Evolutionary conservation across 176 grass and related monocot species (phyloP).

Genomic region (Paspalum vaginatum): DNA sequence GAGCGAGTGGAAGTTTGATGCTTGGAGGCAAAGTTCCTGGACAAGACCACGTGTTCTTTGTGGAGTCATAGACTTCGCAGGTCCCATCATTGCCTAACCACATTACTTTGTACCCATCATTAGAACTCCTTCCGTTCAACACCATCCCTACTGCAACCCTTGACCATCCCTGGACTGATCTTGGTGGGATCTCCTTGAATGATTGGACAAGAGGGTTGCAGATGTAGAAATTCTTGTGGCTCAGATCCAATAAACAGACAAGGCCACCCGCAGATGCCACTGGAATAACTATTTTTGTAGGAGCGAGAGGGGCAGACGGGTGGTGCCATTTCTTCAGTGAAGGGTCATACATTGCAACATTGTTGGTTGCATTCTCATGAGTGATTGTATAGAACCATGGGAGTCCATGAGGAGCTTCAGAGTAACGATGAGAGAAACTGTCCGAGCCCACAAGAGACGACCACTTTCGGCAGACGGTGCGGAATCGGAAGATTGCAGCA

Average conservation of each 20-base stretch:
- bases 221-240: slow-evolving; percentile 78
- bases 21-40: slow-evolving; percentile 62
- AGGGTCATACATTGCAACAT: slow-evolving; percentile 82
- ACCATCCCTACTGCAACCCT: slow-evolving; percentile 93
- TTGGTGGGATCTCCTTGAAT: slow-evolving; percentile 82
- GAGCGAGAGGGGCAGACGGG: slow-evolving; percentile 59
- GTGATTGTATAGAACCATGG: slow-evolving; percentile 96
- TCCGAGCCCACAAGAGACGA: slow-evolving; percentile 70
- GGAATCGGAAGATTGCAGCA: slow-evolving; percentile 81
- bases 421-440: slow-evolving; percentile 65
- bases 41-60: slow-evolving; percentile 63
- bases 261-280: slow-evolving; percentile 95
- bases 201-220: slow-evolving; percentile 87
- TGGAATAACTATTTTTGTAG: slow-evolving; percentile 75
- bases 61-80: slow-evolving; percentile 81
- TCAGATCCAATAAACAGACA: slow-evolving; percentile 89
- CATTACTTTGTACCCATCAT: slow-evolving; percentile 83
- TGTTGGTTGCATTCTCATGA: slow-evolving; percentile 72
- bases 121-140: slow-evolving; percentile 63
- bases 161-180: slow-evolving; percentile 75
- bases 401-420: slow-evolving; percentile 58
- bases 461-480: slow-evolving; percentile 86
- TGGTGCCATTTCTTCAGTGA: slow-evolving; percentile 84
- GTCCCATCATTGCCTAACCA: slow-evolving; percentile 76
- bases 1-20: slow-evolving; percentile 77